Base-by-base conservation (phyloP, 768 basidiomycete genomes). In the Chiua virens region DNA sequence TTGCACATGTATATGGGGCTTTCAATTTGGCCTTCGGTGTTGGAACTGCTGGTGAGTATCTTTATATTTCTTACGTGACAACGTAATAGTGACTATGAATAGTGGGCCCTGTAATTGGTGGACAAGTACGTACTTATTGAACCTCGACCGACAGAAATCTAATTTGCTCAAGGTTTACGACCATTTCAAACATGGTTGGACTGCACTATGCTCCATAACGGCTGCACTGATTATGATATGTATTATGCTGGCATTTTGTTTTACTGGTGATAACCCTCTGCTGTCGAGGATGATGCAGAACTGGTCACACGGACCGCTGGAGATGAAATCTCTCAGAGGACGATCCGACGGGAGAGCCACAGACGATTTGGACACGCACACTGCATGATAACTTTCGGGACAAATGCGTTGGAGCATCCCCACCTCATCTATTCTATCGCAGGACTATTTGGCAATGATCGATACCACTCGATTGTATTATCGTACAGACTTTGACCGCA, bases 101-200 rank as follows among this genome's bases (percentile, higher is more conserved):
- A 88, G 86, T 86, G 53, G 87, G 87, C 0, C 87, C 87, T 20
- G 66, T 87, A 37, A 69, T 88, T 39, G 85, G 85, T 18, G 86
- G 87, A 45, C 83, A 88, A 75, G 85, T 73, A 49, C 44, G 61
- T 72, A 8, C 27, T 42, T 15, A 8, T n/a, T 25, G 30, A 10
- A n/a, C 15, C 13, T 21, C 27, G 43, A 1, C 21, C 3, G 11
- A 34, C 5, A 18, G 38, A 20, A 15, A 32, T 46, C 23, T 47
- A 18, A 55, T 45, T 55, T 34, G 21, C 13, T 35, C 9, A 34
- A 89, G 85, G 74, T 89, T 22, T 88, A 86, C 56, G 78, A 80
- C 52, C 78, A 78, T 61, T 53, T 76, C 28, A 64, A 50, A 27
- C 66, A 73, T 15, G 87, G 87, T 8, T 89, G 87, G 87, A 68